Percentiles rank a stretch among this genome's conserved stretches.
phyloP scores from a whole-genome alignment of 352 stramenopile species.

The Globisporangium lucens region DNA sequence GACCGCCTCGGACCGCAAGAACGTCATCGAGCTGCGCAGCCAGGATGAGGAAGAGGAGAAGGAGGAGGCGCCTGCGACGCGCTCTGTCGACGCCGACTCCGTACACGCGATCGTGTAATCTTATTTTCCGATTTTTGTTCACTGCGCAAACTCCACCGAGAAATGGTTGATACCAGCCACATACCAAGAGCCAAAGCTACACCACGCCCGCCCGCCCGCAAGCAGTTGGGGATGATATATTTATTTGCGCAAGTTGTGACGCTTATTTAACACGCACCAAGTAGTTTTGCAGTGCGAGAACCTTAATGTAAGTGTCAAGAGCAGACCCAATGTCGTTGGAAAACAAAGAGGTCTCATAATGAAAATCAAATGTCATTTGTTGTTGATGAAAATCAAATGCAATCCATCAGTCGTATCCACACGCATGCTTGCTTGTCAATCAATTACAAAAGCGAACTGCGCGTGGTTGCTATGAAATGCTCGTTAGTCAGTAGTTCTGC shows the following conservation, averaged over 20 bases:
- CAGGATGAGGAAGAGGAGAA: constrained; percentile 20
- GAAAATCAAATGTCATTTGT: constrained; percentile 1
- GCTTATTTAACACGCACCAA: constrained; percentile 1
- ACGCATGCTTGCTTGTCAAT: constrained; percentile 2
- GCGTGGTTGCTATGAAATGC: too few species aligned
- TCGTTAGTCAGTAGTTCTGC: background rate
- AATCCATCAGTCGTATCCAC: background rate
- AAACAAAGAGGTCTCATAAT: background rate
- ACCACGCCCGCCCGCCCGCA: background rate
- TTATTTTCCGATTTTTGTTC: background rate
- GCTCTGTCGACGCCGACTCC: background rate
- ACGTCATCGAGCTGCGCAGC: constrained; percentile 9
- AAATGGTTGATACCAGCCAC: background rate
- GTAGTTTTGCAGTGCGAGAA: background rate
- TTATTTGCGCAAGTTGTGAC: constrained; percentile 2
- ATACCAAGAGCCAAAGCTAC: background rate
- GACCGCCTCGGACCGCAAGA: background rate
- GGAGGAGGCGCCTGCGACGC: background rate
- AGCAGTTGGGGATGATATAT: constrained; percentile 6
- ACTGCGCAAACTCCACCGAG: background rate
- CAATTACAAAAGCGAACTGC: background rate
- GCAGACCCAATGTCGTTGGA: background rate
- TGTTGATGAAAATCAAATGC: background rate
- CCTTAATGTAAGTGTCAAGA: constrained; percentile 1
- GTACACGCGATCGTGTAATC: constrained; percentile 12